A percentile compares a stretch with the other conserved stretches of the same genome.
phyloP scores from a whole-genome alignment of 257 asterid species.

The Plectranthus barbatus region DNA sequence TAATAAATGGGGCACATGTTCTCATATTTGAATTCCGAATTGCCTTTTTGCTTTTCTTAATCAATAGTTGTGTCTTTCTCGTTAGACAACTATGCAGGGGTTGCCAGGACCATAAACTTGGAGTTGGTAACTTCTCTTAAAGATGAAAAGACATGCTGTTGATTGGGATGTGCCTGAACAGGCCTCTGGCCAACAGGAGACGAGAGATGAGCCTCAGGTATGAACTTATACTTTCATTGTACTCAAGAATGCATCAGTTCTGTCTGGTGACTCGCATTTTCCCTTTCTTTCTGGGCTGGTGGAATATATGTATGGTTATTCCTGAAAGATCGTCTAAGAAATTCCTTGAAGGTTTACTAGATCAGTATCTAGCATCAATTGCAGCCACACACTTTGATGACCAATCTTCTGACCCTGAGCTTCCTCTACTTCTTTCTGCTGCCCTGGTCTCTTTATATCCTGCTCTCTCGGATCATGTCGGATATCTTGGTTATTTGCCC shows the following conservation, averaged over 20 bases:
- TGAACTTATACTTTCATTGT: constrained; percentile 10
- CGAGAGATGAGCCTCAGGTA: constrained; percentile 99
- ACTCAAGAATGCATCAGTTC: constrained; percentile 11
- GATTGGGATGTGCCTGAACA: constrained; percentile 99
- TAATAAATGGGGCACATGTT: background rate
- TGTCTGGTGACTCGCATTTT: constrained; percentile 14
- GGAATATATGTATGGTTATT: constrained; percentile 91
- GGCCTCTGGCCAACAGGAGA: constrained; percentile 86
- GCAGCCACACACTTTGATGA: constrained; percentile 75
- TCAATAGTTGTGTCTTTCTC: constrained; percentile 9
- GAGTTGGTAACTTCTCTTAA: constrained; percentile 82
- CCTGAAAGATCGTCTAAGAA: constrained; percentile 94
- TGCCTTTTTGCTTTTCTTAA: constrained; percentile 3
- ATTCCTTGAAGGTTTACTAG: constrained; percentile 91
- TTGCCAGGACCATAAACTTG: constrained; percentile 95
- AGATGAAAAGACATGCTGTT: constrained; percentile 77
- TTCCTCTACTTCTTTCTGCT: constrained; percentile 93
- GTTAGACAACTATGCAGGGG: constrained; percentile 94
- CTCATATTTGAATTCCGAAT: background rate
- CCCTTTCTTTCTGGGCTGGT: constrained; percentile 63
- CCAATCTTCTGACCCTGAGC: constrained; percentile 75
- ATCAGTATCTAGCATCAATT: constrained; percentile 93
- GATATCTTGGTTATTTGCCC: constrained; percentile 94
- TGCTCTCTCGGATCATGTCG: constrained; percentile 98
- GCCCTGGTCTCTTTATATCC: constrained; percentile 94